Conservation (phyloP, 257 asterid species). For the Thymus quinquecostatus region DNA sequence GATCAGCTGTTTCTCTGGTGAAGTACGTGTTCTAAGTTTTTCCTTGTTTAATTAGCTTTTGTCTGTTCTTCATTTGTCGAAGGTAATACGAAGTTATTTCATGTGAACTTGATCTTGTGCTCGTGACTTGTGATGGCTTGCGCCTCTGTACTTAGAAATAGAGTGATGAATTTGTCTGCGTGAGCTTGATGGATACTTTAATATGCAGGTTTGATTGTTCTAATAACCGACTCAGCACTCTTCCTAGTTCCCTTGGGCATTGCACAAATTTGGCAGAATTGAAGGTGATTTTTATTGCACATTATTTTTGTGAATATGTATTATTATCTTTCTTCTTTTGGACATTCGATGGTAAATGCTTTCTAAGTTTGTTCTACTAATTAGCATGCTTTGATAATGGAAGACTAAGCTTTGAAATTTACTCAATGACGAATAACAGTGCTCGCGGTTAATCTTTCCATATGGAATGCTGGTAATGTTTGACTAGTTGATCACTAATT, state of each 20-base stretch:
- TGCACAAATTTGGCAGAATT: conserved; percentile 71
- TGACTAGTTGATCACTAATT: background rate
- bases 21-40: conserved; percentile 57
- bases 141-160: conserved; percentile 9
- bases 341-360: background rate
- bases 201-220: conserved; percentile 90
- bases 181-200: conserved; percentile 22
- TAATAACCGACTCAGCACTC: conserved; percentile 67
- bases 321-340: conserved; percentile 5
- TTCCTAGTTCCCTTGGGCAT: conserved; percentile 75
- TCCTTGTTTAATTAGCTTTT: background rate
- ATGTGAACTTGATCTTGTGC: background rate
- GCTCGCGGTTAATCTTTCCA: background rate
- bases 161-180: conserved; percentile 31
- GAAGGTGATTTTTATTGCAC: conserved; percentile 58
- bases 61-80: background rate
- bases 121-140: background rate
- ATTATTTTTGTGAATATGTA: conserved; percentile 9
- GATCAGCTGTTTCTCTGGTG: conserved; percentile 75
- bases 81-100: background rate
- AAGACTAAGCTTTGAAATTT: too few relatives aligned
- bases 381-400: too few relatives aligned
- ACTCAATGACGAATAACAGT: background rate
- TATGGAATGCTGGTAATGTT: background rate
- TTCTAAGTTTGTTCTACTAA: background rate